Evolutionary conservation across 192 early-diverging fungal species (phyloP).

Genomic region (Entomortierella beljakovae): DNA sequence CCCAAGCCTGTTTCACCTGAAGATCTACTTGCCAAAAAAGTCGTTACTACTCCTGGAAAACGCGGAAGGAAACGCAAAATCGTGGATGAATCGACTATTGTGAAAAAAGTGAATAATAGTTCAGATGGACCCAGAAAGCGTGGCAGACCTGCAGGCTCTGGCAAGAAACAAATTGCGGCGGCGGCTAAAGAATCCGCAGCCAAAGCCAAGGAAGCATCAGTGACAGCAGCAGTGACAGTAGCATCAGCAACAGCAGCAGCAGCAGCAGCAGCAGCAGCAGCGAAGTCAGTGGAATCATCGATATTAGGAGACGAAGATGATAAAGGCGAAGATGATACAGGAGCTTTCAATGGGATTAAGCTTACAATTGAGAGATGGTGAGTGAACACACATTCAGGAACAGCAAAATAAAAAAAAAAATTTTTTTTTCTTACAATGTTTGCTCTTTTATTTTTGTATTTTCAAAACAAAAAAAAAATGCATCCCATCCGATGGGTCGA

Average conservation of each 20-base stretch:
- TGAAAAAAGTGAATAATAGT: neutral
- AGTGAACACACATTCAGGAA: neutral
- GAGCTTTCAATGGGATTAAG: conserved; percentile 8
- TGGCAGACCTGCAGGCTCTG: conserved; percentile 26
- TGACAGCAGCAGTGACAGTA: neutral
- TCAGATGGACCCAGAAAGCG: conserved; percentile 16
- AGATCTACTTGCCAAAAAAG: no score
- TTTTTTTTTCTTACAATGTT: conserved; percentile 1
- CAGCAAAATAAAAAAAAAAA: neutral
- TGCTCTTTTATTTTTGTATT: neutral
- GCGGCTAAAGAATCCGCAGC: neutral
- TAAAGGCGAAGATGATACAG: conserved; percentile 4
- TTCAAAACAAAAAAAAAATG: neutral
- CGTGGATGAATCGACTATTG: neutral
- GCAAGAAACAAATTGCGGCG: conserved; percentile 17
- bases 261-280: neutral
- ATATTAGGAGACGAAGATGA: neutral
- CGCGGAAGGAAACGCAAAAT: conserved; percentile 18
- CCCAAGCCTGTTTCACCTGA: no score
- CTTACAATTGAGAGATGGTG: conserved; percentile 42
- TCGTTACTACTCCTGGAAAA: neutral
- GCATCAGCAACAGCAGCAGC: neutral
- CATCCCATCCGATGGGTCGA: neutral
- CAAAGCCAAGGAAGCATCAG: conserved; percentile 6
- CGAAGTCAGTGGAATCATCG: neutral